Percentiles rank a stretch among this genome's conserved stretches.
Evolutionary conservation across 768 basidiomycete genomes (phyloP).

Genomic region (Sistotremastrum niveocremeum): DNA sequence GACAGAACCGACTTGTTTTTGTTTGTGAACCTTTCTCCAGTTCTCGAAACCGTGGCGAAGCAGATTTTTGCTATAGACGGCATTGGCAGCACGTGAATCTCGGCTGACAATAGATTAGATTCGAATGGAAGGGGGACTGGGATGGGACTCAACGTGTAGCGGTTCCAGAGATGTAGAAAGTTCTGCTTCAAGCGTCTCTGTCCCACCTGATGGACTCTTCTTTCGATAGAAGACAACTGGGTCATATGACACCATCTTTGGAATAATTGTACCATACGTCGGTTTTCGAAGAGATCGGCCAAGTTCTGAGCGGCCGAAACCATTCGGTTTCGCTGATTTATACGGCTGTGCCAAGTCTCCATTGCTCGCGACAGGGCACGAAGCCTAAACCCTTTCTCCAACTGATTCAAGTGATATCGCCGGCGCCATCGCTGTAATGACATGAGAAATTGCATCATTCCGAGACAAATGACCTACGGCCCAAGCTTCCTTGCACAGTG

Average conservation of each 20-base stretch:
- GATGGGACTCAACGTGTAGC: too few species aligned
- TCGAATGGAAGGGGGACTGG: too few species aligned
- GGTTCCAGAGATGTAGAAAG: too few species aligned
- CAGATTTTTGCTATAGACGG: conserved; percentile 26
- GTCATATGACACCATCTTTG: too few species aligned
- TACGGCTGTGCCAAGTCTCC: too few species aligned
- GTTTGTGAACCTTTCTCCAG: conserved; percentile 43
- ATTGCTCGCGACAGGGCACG: too few species aligned
- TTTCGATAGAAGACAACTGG: too few species aligned
- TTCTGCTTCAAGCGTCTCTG: too few species aligned
- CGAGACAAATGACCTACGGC: conserved; percentile 8
- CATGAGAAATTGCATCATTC: background rate
- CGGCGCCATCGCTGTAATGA: conserved; percentile 45
- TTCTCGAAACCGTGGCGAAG: conserved; percentile 32
- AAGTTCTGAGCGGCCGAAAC: conserved; percentile 18
- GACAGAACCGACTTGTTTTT: conserved; percentile 28
- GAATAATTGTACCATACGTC: conserved; percentile 23
- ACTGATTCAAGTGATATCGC: conserved; percentile 33
- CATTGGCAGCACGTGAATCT: conserved; percentile 28
- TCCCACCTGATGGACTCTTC: too few species aligned
- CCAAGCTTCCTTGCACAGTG: conserved; percentile 47
- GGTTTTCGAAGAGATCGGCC: conserved; percentile 36
- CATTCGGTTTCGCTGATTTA: too few species aligned
- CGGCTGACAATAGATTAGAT: conserved; percentile 22
- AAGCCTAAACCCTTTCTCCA: conserved; percentile 21